Base-by-base conservation (phyloP, 2,329 filamentous ascomycete species). In the Cladobotryum protrusum region DNA sequence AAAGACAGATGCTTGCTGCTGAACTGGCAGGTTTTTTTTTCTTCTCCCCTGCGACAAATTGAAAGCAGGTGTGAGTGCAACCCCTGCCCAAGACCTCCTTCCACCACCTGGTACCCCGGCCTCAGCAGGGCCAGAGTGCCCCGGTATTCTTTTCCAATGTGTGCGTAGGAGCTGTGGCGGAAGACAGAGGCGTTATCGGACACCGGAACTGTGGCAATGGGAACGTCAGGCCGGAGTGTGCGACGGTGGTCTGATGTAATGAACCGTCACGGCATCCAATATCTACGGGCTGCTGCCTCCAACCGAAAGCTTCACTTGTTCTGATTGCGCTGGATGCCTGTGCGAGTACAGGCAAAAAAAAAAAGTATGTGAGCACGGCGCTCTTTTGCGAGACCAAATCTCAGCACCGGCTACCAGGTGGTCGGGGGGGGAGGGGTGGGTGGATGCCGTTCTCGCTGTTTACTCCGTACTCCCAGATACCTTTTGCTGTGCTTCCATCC, bases 201-300 rank as follows among this genome's bases (percentile, higher is more conserved):
- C 46, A 45, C 46, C 42, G 43, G 41, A 48, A 43, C 35, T 44
- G 50, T 52, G 50, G 49, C 49, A 44, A 51, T 48, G 49, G 40
- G 20, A 45, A n/a, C 15, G 29, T 18, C 17, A 45, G 32, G 17
- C 40, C 43, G 13, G 33, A 45, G 43, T 17, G 35, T 33, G 33
- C 32, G 44, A 17, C 37, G 37, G 32, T 17, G 14, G 24, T 37
- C 42, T 44, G 48, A 49, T 49, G 47, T 35, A 49, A 49, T 49
- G 17, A 29, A 29, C 18, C 33, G 17, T 14, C 14, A 20, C 36
- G 29, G 32, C 17, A n/a, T 24, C 20, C 15, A 17, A 19, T 17
- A 19, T 42, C 15, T 42, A 42, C 19, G 24, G 24, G 24, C 24
- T 29, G 24, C 24, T 29, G 24, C 24, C 24, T 29, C 24, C 39